Evolutionary conservation across 371 early-diverging fungal genomes (phyloP).

Genomic region (Syncephalastrum sp.): DNA sequence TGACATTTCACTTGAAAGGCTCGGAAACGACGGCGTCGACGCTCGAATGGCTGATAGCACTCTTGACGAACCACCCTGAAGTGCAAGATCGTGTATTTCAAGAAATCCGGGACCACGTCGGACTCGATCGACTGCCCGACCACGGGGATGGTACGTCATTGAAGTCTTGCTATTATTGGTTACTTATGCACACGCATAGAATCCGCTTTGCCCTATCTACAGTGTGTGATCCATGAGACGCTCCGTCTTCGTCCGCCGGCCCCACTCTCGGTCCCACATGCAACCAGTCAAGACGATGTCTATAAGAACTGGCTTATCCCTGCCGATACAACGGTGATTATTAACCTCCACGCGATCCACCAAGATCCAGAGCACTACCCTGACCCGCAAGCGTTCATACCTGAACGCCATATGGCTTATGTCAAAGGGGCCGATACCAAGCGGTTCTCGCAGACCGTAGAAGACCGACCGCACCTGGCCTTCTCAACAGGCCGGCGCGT

Average conservation of each 20-base stretch:
- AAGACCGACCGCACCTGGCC: slow-evolving; percentile 42
- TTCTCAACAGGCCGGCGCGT: slow-evolving; percentile 51
- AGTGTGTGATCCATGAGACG: slow-evolving; percentile 48
- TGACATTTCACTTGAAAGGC: slow-evolving; percentile 16
- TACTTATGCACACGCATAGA: slow-evolving; percentile 16
- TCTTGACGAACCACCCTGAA: slow-evolving; percentile 41
- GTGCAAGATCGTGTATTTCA: slow-evolving; percentile 40
- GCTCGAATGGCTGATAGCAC: slow-evolving; percentile 41
- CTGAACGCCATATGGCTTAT: slow-evolving; percentile 41
- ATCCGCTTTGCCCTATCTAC: slow-evolving; percentile 30
- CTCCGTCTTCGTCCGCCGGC: slow-evolving; percentile 42
- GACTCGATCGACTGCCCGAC: slow-evolving; percentile 33
- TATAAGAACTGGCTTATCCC: slow-evolving; percentile 49
- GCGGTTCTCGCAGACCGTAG: slow-evolving; percentile 21
- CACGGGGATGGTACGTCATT: slow-evolving; percentile 30
- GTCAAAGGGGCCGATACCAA: slow-evolving; percentile 11
- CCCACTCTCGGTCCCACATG: slow-evolving; percentile 47
- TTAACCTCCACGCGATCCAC: slow-evolving; percentile 45
- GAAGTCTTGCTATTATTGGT: background rate
- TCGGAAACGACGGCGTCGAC: slow-evolving; percentile 49
- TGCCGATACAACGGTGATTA: slow-evolving; percentile 40
- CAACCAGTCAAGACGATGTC: slow-evolving; percentile 37
- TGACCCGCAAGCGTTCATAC: slow-evolving; percentile 32
- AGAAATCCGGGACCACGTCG: slow-evolving; percentile 35
- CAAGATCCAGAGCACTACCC: slow-evolving; percentile 28